A percentile compares a stretch with the other conserved stretches of the same genome.
Conservation (phyloP, 176 grass and related monocot genomes). For the Triticum monococcum region DNA sequence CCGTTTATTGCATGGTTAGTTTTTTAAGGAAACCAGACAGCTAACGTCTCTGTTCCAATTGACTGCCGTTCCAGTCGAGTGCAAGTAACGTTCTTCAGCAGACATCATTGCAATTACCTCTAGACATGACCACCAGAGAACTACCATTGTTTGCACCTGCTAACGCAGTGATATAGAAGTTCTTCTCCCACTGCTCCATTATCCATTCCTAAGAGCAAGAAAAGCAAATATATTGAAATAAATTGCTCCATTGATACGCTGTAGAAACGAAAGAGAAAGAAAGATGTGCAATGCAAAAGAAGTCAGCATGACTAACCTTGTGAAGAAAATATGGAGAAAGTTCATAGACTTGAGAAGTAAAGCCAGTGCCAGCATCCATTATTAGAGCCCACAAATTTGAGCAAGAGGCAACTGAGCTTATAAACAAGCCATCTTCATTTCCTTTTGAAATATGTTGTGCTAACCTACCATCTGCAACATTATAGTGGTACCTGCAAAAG, state of each 20-base stretch:
- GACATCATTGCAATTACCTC: constrained; percentile 53
- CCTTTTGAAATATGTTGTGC: constrained; percentile 80
- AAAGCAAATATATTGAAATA: constrained; percentile 7
- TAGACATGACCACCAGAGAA: constrained; percentile 96
- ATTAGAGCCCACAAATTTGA: constrained; percentile 92
- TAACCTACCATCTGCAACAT: constrained; percentile 79
- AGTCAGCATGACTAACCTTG: constrained; percentile 43
- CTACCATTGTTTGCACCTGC: constrained; percentile 76
- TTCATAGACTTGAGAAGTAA: constrained; percentile 84
- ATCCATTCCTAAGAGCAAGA: constrained; percentile 75
- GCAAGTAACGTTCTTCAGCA: constrained; percentile 1
- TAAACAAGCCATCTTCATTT: constrained; percentile 89
- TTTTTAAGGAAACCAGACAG: neutral
- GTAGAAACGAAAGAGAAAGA: neutral
- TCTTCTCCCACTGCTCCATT: constrained; percentile 98
- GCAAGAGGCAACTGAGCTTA: constrained; percentile 86
- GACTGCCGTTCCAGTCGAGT: neutral
- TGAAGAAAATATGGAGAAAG: constrained; percentile 77
- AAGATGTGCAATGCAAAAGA: neutral
- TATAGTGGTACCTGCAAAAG: constrained; percentile 89
- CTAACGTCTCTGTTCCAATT: neutral
- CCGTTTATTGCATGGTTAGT: neutral
- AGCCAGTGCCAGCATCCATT: constrained; percentile 97
- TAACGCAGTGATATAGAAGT: constrained; percentile 80
- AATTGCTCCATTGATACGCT: neutral